These are phyloP conservation scores for Entelexis paramagnoliae DNA, from an alignment of 1,139 yeast species.

Conservation along the genomic window DNA sequence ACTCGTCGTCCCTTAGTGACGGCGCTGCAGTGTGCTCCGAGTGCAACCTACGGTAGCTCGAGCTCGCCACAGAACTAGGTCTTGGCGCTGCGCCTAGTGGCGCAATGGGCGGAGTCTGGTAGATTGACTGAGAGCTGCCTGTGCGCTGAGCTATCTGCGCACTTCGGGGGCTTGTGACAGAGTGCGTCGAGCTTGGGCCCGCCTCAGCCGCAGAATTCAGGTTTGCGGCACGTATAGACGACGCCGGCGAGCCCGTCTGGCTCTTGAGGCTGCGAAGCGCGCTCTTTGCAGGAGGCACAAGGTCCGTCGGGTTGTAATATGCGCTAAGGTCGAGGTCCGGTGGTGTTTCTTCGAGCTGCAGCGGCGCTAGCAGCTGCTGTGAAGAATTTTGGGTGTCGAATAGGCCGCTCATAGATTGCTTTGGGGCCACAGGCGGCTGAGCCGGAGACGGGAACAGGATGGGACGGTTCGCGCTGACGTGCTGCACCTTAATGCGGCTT, in stretches of 20 bases:
- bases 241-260: neutral
- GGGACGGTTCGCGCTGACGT: neutral
- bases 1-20: too few species aligned
- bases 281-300: neutral
- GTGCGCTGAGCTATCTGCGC: neutral
- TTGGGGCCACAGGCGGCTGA: neutral
- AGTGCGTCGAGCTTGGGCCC: neutral
- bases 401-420: neutral
- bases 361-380: neutral
- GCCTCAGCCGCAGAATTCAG: neutral
- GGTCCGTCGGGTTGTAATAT: neutral
- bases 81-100: neutral
- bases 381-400: neutral
- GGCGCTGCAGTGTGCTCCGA: neutral
- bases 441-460: neutral
- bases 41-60: neutral
- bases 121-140: neutral
- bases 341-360: neutral
- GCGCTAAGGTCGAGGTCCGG: neutral
- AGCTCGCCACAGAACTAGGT: neutral
- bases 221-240: neutral
- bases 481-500: neutral
- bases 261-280: neutral
- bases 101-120: conserved; percentile 1
- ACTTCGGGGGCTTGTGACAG: neutral